Conservation (phyloP, 805 yeast species). For the Candida tammaniensis region DNA sequence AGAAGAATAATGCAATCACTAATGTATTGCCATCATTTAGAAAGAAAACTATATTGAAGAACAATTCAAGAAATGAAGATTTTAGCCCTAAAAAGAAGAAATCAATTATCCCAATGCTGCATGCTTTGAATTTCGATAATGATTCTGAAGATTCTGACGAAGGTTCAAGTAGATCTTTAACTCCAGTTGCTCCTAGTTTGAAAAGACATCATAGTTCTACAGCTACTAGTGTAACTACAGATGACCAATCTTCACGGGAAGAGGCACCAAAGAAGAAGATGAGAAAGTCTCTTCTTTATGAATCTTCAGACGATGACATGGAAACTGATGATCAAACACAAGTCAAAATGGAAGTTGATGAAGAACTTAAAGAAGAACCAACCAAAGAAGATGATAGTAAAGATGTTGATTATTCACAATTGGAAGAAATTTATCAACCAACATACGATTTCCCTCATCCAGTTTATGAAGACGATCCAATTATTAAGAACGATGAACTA, state of each 20-base stretch:
- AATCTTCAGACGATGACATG: constrained; percentile 29
- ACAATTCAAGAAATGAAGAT: constrained; percentile 20
- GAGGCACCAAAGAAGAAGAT: constrained; percentile 19
- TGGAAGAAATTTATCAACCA: constrained; percentile 48
- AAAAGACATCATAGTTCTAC: constrained; percentile 31
- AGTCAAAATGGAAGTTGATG: constrained; percentile 9
- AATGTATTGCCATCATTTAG: constrained; percentile 34
- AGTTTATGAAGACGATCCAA: constrained; percentile 46
- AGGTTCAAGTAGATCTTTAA: constrained; percentile 33
- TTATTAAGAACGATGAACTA: constrained; percentile 18
- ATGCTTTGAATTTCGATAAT: constrained; percentile 46
- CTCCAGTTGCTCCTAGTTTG: constrained; percentile 26
- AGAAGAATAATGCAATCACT: constrained; percentile 10
- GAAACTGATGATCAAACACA: constrained; percentile 18
- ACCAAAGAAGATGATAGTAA: constrained; percentile 15
- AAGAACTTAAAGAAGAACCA: constrained; percentile 20
- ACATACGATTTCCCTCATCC: constrained; percentile 50
- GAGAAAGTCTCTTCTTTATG: constrained; percentile 26
- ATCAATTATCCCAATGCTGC: constrained; percentile 49
- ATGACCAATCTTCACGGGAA: constrained; percentile 22
- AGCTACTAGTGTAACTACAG: constrained; percentile 16
- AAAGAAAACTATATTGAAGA: constrained; percentile 24
- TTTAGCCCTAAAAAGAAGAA: constrained; percentile 16
- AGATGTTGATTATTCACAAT: constrained; percentile 24
- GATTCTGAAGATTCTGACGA: constrained; percentile 36